Conservation (phyloP, 1,284 basidiomycete genomes). For the Pseudozyma sp. region DNA sequence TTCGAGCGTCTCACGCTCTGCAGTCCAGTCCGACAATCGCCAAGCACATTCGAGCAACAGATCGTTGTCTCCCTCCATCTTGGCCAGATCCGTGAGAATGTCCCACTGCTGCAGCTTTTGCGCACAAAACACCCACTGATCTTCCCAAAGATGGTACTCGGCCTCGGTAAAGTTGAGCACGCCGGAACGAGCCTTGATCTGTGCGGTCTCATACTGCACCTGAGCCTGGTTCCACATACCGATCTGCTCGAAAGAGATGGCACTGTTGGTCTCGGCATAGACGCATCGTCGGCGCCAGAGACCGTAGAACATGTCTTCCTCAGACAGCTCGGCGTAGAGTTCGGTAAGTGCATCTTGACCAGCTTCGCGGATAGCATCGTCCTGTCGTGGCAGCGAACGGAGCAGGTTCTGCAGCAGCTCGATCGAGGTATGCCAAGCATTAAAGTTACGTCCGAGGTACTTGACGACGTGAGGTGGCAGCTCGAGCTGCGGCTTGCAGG, state of each 20-base stretch:
- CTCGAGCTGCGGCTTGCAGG: constrained; percentile 85
- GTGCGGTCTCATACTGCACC: constrained; percentile 88
- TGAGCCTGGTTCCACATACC: constrained; percentile 97
- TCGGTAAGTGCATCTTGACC: constrained; percentile 93
- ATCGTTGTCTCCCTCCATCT: constrained; percentile 90
- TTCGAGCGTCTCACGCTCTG: constrained; percentile 82
- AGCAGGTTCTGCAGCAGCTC: constrained; percentile 85
- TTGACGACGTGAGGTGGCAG: constrained; percentile 95
- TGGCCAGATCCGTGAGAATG: constrained; percentile 80
- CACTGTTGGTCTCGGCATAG: constrained; percentile 90
- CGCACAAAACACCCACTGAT: constrained; percentile 96
- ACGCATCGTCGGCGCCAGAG: constrained; percentile 90
- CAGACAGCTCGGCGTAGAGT: constrained; percentile 92
- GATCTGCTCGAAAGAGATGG: constrained; percentile 93
- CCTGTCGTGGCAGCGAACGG: constrained; percentile 77
- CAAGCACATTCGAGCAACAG: constrained; percentile 94
- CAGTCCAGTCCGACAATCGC: constrained; percentile 89
- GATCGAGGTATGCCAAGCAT: constrained; percentile 91
- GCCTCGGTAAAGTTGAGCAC: constrained; percentile 90
- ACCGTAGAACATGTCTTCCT: constrained; percentile 98
- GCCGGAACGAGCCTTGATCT: constrained; percentile 85
- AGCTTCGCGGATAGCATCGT: constrained; percentile 82
- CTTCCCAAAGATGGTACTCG: constrained; percentile 98
- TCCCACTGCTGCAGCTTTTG: constrained; percentile 99
- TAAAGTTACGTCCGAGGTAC: constrained; percentile 94